These are phyloP conservation scores for Aspergillus panamensis DNA, from an alignment of 495 filamentous ascomycete species.

Conservation along the genomic window DNA sequence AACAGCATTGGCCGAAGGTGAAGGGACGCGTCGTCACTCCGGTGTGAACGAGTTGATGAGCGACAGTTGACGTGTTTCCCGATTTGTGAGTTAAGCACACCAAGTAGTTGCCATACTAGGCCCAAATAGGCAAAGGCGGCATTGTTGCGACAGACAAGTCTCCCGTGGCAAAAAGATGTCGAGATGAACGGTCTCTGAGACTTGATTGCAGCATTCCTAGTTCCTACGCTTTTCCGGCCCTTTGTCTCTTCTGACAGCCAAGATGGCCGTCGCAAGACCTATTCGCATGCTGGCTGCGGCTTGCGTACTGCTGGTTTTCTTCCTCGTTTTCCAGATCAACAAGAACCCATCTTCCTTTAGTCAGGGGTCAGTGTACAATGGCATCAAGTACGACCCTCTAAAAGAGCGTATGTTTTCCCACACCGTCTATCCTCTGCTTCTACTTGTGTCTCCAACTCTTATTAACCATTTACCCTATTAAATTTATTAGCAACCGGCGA, in stretches of 20 bases:
- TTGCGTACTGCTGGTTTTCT: constrained; percentile 66
- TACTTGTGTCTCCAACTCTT: background rate
- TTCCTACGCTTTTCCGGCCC: constrained; percentile 15
- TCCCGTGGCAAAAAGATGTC: background rate
- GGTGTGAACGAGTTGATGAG: constrained; percentile 3
- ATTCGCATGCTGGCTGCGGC: constrained; percentile 73
- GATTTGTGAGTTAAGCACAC: constrained; percentile 4
- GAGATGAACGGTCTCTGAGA: background rate
- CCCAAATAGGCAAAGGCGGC: constrained; percentile 31
- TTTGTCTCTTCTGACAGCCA: constrained; percentile 29
- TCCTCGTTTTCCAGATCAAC: constrained; percentile 70
- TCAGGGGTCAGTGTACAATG: constrained; percentile 38
- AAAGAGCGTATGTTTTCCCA: constrained; percentile 63
- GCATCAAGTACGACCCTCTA: constrained; percentile 71
- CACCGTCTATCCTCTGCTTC: constrained; percentile 12
- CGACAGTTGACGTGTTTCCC: constrained; percentile 18
- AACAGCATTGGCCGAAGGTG: constrained; percentile 4
- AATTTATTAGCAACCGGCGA: constrained; percentile 65
- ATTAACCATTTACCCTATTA: constrained; percentile 1
- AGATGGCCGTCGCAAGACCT: constrained; percentile 78
- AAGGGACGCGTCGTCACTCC: background rate
- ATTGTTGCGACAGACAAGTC: background rate
- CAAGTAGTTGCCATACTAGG: constrained; percentile 26
- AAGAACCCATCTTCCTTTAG: constrained; percentile 37
- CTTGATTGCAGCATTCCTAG: constrained; percentile 7